Evolutionary conservation across 768 basidiomycete species (phyloP).

Genomic region (Phanerochaete carnosa): DNA sequence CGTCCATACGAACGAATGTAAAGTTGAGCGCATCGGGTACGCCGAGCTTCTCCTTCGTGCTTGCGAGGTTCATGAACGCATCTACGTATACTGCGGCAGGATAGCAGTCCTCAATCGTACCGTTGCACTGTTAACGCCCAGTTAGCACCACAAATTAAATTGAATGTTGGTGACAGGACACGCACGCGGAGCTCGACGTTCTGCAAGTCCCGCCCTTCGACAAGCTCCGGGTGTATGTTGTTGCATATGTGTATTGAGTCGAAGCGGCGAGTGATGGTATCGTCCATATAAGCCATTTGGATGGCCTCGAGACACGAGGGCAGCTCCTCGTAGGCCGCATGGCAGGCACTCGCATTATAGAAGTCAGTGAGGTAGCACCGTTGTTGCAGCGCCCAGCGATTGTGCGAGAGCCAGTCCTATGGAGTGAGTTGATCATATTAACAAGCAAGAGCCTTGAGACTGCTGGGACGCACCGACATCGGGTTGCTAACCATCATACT

Average conservation of each 20-base stretch:
- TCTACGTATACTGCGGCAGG: background rate
- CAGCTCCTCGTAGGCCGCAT: background rate
- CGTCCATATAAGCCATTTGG: constrained; percentile 3
- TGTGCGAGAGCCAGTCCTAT: constrained; percentile 26
- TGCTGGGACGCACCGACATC: background rate
- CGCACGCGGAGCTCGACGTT: background rate
- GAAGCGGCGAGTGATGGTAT: background rate
- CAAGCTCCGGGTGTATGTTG: background rate
- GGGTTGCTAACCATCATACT: constrained; percentile 30
- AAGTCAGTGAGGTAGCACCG: constrained; percentile 19
- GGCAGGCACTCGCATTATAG: background rate
- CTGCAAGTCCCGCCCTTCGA: background rate
- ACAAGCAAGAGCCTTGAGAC: background rate
- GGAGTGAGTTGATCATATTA: background rate
- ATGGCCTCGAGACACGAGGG: background rate
- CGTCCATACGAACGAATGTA: background rate
- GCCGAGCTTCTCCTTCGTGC: background rate
- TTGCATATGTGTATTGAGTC: background rate
- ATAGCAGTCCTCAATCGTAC: background rate
- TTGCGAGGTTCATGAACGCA: background rate
- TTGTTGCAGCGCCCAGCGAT: constrained; percentile 27
- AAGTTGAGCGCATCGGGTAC: background rate
- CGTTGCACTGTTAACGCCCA: background rate
- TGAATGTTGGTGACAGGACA: background rate
- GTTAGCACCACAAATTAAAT: background rate